Evolutionary conservation across 1,284 basidiomycete species (phyloP).

Genomic region (Ceraceosorus guamensis): DNA sequence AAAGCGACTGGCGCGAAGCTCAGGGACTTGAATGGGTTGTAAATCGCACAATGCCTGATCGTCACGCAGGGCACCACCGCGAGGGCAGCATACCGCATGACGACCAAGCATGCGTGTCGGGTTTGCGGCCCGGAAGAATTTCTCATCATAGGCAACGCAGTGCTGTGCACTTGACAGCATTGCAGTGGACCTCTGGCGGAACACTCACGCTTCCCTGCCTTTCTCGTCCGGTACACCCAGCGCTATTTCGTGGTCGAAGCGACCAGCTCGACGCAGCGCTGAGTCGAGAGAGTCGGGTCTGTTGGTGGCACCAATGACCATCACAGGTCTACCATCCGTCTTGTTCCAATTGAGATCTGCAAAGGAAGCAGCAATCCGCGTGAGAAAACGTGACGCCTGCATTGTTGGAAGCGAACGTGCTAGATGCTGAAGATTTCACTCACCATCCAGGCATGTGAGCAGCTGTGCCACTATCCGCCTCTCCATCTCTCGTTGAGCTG

Average conservation of each 20-base stretch:
- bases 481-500: constrained; percentile 87
- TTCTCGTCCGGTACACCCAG: constrained; percentile 91
- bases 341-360: constrained; percentile 77
- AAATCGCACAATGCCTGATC: too few relatives aligned
- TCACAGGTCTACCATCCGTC: constrained; percentile 58
- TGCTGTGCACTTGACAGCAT: too few relatives aligned
- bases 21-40: neutral
- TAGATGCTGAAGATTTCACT: too few relatives aligned
- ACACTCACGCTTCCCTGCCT: constrained; percentile 58
- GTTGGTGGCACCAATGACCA: constrained; percentile 94
- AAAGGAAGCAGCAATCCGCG: neutral
- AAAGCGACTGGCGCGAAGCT: neutral
- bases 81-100: too few relatives aligned
- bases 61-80: too few relatives aligned
- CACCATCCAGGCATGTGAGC: constrained; percentile 94
- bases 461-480: constrained; percentile 93
- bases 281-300: constrained; percentile 89
- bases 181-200: too few relatives aligned
- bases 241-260: constrained; percentile 95
- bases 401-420: neutral
- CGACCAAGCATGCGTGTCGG: neutral
- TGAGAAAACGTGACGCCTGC: neutral
- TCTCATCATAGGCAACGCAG: neutral
- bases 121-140: neutral
- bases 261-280: constrained; percentile 80